Evolutionary conservation across 345 rosid species (phyloP).

Genomic region (Lepidium didymum): DNA sequence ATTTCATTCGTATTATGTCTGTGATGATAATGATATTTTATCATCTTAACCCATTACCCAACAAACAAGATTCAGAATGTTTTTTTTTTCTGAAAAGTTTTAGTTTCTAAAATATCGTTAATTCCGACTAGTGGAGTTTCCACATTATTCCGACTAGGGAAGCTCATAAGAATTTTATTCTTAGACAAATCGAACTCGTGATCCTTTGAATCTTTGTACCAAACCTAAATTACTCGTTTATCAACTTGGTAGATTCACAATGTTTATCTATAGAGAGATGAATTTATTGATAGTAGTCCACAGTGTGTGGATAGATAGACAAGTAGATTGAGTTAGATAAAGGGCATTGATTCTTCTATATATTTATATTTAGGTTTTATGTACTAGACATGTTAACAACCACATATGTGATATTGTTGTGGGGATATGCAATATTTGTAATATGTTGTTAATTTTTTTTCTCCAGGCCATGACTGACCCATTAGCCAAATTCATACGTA

Average conservation of each 20-base stretch:
- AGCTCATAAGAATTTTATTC: too few relatives aligned
- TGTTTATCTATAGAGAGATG: background rate
- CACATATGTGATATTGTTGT: background rate
- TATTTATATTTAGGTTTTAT: background rate
- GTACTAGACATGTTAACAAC: slow-evolving; percentile 25
- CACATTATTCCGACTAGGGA: too few relatives aligned
- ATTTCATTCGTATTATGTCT: background rate
- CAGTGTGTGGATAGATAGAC: background rate
- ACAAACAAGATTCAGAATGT: slow-evolving; percentile 5
- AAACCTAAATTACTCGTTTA: too few relatives aligned
- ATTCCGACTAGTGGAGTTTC: too few relatives aligned
- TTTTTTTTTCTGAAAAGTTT: too few relatives aligned
- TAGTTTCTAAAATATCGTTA: too few relatives aligned
- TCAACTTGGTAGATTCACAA: background rate
- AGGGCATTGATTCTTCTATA: slow-evolving; percentile 6
- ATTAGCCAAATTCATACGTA: too few relatives aligned
- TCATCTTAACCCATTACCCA: background rate
- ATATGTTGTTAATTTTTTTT: background rate
- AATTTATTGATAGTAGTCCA: slow-evolving; percentile 6
- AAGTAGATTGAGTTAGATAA: slow-evolving; percentile 17
- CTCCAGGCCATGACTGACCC: too few relatives aligned
- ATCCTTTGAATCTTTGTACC: too few relatives aligned
- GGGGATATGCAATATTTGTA: background rate
- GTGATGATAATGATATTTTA: background rate
- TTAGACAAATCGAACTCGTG: too few relatives aligned